Percentiles rank a stretch among this genome's conserved stretches.
These are phyloP conservation scores for Suillus americanus DNA, from an alignment of 768 basidiomycete genomes.

Conservation along the genomic window DNA sequence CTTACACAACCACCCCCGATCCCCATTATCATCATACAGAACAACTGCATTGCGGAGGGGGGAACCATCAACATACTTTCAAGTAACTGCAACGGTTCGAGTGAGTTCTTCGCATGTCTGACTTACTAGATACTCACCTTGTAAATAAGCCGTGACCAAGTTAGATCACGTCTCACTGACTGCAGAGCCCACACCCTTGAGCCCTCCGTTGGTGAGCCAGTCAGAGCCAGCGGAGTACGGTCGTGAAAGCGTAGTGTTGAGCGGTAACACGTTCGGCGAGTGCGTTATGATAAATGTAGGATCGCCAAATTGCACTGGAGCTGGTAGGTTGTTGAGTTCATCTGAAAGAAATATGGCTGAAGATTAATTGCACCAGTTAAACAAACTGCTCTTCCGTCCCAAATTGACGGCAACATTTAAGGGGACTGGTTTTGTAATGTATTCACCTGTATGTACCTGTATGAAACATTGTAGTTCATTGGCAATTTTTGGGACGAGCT, in stretches of 20 bases:
- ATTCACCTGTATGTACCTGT: neutral
- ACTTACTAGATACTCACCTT: neutral
- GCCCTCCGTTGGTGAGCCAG: neutral
- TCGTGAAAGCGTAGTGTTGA: neutral
- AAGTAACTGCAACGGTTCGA: neutral
- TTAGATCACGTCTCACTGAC: neutral
- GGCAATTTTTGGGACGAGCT: neutral
- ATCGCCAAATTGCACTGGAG: neutral
- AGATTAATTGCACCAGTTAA: neutral
- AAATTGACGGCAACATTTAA: neutral
- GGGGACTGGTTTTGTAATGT: neutral
- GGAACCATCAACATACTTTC: slow-evolving; percentile 1
- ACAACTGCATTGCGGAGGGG: neutral
- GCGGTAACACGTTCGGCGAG: neutral
- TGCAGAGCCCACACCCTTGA: neutral
- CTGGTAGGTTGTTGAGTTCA: neutral
- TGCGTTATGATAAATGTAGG: neutral
- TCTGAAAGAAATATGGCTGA: neutral
- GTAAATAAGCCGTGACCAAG: neutral
- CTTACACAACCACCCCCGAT: too few species aligned
- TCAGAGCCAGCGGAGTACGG: neutral
- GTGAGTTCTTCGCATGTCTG: neutral
- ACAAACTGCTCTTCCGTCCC: neutral
- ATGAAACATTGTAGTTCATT: neutral
- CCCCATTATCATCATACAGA: neutral